Percentiles rank a stretch among this genome's conserved stretches.
Evolutionary conservation across 345 rosid species (phyloP).

Genomic region (Combretum micranthum): DNA sequence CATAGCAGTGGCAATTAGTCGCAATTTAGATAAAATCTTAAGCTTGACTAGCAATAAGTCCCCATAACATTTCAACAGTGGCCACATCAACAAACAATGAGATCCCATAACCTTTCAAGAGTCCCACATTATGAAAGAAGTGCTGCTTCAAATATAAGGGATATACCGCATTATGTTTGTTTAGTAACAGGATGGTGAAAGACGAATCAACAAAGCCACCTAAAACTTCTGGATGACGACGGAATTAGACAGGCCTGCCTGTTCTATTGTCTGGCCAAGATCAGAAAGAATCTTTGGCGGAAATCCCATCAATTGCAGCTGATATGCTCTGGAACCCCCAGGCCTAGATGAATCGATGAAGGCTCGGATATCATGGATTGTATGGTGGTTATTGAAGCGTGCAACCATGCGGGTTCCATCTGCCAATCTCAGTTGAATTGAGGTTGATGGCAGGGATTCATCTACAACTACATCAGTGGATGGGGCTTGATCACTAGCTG

Average conservation of each 20-base stretch:
- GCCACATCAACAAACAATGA: too few relatives aligned
- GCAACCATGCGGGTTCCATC: slow-evolving; percentile 76
- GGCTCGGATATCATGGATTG: slow-evolving; percentile 49
- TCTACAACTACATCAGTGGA: slow-evolving; percentile 42
- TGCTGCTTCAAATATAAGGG: too few relatives aligned
- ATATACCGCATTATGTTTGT: not conserved
- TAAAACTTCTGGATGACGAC: slow-evolving; percentile 83
- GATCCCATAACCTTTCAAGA: too few relatives aligned
- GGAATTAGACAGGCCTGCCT: slow-evolving; percentile 78
- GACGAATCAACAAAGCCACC: slow-evolving; percentile 3
- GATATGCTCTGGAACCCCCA: slow-evolving; percentile 46
- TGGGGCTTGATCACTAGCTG: slow-evolving; percentile 32
- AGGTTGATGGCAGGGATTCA: slow-evolving; percentile 58
- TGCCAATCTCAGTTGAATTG: slow-evolving; percentile 78
- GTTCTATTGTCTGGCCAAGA: slow-evolving; percentile 54
- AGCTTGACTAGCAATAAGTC: too few relatives aligned
- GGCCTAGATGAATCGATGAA: slow-evolving; percentile 66
- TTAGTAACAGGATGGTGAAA: not conserved
- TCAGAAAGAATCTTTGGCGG: slow-evolving; percentile 82
- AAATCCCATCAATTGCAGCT: slow-evolving; percentile 88
- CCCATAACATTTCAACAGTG: too few relatives aligned
- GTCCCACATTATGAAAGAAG: too few relatives aligned
- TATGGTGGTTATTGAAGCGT: slow-evolving; percentile 69
- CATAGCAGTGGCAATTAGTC: too few relatives aligned
- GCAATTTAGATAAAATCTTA: too few relatives aligned